Conservation (phyloP, 2,329 filamentous ascomycete species). For the Septoria linicola region DNA sequence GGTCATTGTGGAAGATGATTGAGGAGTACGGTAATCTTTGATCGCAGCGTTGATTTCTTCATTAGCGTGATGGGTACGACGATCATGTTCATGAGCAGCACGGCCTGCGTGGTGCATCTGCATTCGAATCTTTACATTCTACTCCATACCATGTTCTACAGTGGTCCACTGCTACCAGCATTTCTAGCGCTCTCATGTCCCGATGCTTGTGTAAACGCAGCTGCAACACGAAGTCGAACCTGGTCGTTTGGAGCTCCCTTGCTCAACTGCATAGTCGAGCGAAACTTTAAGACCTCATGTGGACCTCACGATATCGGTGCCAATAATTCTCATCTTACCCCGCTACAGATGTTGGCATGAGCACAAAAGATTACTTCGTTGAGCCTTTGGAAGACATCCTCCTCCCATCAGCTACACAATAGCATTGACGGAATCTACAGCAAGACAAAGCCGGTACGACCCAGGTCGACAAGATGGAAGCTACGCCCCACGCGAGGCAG, state of each 20-base stretch:
- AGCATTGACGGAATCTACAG: background rate
- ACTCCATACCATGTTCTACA: no score
- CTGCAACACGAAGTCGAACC: no score
- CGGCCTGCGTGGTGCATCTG: no score
- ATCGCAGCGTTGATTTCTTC: background rate
- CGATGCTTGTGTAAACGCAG: no score
- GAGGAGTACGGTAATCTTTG: background rate
- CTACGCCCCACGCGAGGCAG: slow-evolving; percentile 10
- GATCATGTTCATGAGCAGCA: slow-evolving; percentile 1
- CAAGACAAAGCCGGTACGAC: slow-evolving; percentile 19
- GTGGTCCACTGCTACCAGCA: no score
- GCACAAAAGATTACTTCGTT: background rate
- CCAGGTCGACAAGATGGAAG: slow-evolving; percentile 14
- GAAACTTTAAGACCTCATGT: slow-evolving; percentile 14
- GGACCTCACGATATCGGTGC: background rate
- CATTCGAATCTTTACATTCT: no score
- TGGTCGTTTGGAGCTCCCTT: background rate
- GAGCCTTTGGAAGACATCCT: background rate
- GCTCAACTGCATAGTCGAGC: background rate
- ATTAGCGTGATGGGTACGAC: background rate
- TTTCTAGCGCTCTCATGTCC: no score
- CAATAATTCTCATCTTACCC: no score
- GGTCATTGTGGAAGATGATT: slow-evolving; percentile 35
- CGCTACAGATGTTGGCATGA: slow-evolving; percentile 2
- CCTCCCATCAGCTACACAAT: background rate